Percentiles rank a stretch among this genome's conserved stretches.
These are phyloP conservation scores for Dactylonectria macrodidyma DNA, from an alignment of 2,329 filamentous ascomycete species.

Conservation along the genomic window DNA sequence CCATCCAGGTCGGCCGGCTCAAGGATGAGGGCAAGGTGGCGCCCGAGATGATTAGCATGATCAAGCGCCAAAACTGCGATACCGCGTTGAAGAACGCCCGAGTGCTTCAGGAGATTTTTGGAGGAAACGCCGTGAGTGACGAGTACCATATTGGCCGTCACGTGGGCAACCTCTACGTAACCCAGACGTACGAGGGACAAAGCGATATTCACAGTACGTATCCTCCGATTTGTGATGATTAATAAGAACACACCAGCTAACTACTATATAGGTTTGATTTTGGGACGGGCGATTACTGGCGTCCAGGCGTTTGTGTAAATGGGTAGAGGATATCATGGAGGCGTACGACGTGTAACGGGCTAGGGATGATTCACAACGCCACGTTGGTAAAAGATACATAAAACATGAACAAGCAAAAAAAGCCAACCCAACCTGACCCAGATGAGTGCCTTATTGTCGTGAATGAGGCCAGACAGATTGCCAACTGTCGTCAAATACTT, in stretches of 20 bases:
- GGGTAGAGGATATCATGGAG: neutral
- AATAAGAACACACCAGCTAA: conserved; percentile 45
- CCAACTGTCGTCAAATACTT: conserved; percentile 17
- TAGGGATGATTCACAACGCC: conserved; percentile 11
- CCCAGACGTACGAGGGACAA: conserved; percentile 98
- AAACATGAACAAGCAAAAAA: conserved; percentile 2
- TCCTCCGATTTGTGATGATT: conserved; percentile 8
- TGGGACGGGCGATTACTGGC: conserved; percentile 79
- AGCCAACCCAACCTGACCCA: conserved; percentile 7
- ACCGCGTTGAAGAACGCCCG: conserved; percentile 85
- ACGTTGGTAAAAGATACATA: neutral
- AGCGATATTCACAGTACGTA: conserved; percentile 95
- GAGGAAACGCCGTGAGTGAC: conserved; percentile 97
- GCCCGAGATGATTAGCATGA: conserved; percentile 97
- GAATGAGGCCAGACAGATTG: conserved; percentile 20
- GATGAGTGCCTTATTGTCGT: neutral
- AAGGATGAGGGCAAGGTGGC: conserved; percentile 92
- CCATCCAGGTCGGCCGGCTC: conserved; percentile 90
- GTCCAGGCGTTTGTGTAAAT: conserved; percentile 82
- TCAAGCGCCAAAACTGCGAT: conserved; percentile 99
- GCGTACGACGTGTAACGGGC: conserved; percentile 26
- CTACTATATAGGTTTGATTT: conserved; percentile 71
- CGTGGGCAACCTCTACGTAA: conserved; percentile 96
- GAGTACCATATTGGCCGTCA: conserved; percentile 97
- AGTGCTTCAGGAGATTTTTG: conserved; percentile 93